Evolutionary conservation across 163 green algal genomes (phyloP).

Genomic region (Scenedesmus sp.): DNA sequence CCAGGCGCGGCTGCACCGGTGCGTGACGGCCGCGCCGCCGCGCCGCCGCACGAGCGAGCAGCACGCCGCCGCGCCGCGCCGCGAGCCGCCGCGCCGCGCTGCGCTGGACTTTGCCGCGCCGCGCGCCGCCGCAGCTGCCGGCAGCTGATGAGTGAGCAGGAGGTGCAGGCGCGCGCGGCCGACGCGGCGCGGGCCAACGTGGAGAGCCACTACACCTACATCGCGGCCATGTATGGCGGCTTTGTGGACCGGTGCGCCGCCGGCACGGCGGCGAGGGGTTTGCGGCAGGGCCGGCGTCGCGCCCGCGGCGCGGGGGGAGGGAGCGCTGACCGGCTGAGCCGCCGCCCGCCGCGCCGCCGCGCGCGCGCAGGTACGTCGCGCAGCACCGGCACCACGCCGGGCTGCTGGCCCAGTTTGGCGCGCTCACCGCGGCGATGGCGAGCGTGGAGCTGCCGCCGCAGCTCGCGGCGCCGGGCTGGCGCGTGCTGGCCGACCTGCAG

Average conservation of each 20-base stretch:
- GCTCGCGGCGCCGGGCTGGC: constrained; percentile 47
- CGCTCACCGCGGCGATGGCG: constrained; percentile 73
- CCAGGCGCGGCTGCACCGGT: constrained; percentile 56
- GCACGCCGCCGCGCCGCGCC: no score
- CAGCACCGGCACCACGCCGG: constrained; percentile 67
- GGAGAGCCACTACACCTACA: constrained; percentile 87
- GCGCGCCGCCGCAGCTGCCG: constrained; percentile 56
- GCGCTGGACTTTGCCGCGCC: no score
- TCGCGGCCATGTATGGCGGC: constrained; percentile 58
- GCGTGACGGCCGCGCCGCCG: no score
- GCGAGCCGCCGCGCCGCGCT: no score
- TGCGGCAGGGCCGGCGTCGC: neutral
- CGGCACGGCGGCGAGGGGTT: neutral
- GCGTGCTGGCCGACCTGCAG: constrained; percentile 76
- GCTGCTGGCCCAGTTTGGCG: constrained; percentile 77
- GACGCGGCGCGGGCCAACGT: constrained; percentile 86
- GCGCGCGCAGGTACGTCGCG: constrained; percentile 48
- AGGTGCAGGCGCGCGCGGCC: constrained; percentile 42
- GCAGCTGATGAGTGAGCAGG: constrained; percentile 56
- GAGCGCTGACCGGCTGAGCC: no score
- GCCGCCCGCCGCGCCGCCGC: neutral
- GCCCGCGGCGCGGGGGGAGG: no score
- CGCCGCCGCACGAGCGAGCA: no score
- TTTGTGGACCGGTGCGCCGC: constrained; percentile 71
- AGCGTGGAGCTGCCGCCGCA: constrained; percentile 68